Evolutionary conservation across 2,329 filamentous ascomycete species (phyloP).

Genomic region (Knufia petricola): DNA sequence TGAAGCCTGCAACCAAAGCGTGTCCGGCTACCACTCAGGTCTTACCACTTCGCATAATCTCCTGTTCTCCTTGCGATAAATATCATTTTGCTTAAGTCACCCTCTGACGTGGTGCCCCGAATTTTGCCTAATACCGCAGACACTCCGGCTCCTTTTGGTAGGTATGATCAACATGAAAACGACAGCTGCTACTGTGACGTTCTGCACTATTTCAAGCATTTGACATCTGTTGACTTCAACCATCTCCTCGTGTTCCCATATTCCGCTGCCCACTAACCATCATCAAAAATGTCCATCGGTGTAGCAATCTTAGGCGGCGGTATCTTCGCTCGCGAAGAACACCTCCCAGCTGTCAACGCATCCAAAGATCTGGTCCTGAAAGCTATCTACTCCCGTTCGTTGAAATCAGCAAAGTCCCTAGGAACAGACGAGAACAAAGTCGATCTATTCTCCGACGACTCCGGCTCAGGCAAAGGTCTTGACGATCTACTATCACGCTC

Average conservation of each 20-base stretch:
- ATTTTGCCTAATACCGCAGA: neutral
- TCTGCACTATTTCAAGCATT: too few species aligned
- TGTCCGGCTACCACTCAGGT: too few species aligned
- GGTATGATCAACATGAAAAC: neutral
- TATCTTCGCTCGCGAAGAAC: conserved; percentile 49
- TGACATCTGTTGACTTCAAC: neutral
- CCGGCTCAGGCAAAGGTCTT: conserved; percentile 35
- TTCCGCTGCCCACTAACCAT: neutral
- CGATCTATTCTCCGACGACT: conserved; percentile 49
- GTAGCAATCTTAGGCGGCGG: conserved; percentile 48
- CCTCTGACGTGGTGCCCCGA: neutral
- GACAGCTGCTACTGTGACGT: too few species aligned
- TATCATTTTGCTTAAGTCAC: neutral
- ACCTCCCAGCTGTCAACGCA: conserved; percentile 45
- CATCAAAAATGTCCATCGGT: conserved; percentile 31
- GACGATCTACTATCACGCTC: conserved; percentile 38
- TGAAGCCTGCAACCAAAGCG: too few species aligned
- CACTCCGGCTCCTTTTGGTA: neutral
- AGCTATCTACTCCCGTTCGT: conserved; percentile 50
- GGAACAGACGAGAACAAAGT: conserved; percentile 29
- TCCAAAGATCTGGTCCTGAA: conserved; percentile 39
- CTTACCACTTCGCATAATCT: too few species aligned
- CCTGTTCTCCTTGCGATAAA: too few species aligned
- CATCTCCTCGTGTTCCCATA: neutral
- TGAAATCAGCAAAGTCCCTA: conserved; percentile 43